These are phyloP conservation scores for Kwoniella sp. DNA, from an alignment of 768 basidiomycete genomes.

Conservation along the genomic window DNA sequence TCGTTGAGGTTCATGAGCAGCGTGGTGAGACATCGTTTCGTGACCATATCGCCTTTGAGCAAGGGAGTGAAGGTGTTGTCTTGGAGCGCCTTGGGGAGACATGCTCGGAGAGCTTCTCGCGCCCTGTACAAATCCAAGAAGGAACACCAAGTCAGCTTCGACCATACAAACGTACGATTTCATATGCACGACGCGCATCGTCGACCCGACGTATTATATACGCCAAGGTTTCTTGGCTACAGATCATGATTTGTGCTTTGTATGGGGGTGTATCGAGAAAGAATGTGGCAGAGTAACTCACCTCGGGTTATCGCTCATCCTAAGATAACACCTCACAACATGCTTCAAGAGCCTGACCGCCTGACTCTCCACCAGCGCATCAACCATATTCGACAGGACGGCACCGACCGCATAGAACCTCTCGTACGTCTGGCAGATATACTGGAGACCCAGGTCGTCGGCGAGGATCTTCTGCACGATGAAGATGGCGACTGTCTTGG, in stretches of 20 bases:
- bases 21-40: slow-evolving; percentile 58
- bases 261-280: too few relatives aligned
- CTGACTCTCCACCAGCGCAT: slow-evolving; percentile 95
- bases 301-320: slow-evolving; percentile 94
- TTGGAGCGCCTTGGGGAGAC: slow-evolving; percentile 89
- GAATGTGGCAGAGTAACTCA: too few relatives aligned
- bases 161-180: not conserved
- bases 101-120: slow-evolving; percentile 90
- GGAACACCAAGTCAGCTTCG: slow-evolving; percentile 1
- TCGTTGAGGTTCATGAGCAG: slow-evolving; percentile 52
- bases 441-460: slow-evolving; percentile 95
- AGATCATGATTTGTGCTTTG: not conserved
- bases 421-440: slow-evolving; percentile 99
- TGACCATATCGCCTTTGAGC: slow-evolving; percentile 98
- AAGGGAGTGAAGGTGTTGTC: slow-evolving; percentile 89
- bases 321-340: slow-evolving; percentile 94
- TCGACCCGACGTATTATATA: not conserved
- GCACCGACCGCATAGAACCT: slow-evolving; percentile 98
- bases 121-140: slow-evolving; percentile 63
- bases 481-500: slow-evolving; percentile 98
- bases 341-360: slow-evolving; percentile 95
- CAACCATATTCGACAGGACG: slow-evolving; percentile 98
- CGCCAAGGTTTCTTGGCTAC: not conserved
- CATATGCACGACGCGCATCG: not conserved
- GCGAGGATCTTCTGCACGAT: slow-evolving; percentile 95